phyloP scores from a whole-genome alignment of 768 basidiomycete genomes.

The Mycena filopes region DNA sequence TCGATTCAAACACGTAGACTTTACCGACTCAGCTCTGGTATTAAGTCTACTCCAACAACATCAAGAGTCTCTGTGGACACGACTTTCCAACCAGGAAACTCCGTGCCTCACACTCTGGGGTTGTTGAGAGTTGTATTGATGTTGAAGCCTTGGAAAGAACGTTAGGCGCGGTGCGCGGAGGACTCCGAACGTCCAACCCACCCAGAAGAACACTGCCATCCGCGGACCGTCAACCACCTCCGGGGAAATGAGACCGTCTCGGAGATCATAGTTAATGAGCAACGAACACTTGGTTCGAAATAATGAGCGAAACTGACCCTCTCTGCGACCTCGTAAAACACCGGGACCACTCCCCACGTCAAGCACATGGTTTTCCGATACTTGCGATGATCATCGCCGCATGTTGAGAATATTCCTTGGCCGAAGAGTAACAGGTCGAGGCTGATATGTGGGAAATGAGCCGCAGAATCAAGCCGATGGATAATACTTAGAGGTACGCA shows the following conservation, averaged over 20 bases:
- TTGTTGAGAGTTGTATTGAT: neutral
- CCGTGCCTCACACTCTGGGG: too few species aligned
- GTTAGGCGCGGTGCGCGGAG: neutral
- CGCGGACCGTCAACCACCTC: neutral
- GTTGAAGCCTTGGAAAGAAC: neutral
- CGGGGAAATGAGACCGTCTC: neutral
- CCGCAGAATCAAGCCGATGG: neutral
- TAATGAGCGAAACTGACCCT: too few species aligned
- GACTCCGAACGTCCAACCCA: neutral
- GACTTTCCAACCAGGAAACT: too few species aligned
- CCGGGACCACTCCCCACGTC: conserved; percentile 7
- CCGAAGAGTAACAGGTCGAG: conserved; percentile 1
- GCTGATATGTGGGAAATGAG: neutral
- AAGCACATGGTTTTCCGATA: conserved; percentile 9
- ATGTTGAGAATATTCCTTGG: conserved; percentile 4
- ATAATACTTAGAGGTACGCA: neutral
- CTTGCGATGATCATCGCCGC: conserved; percentile 7
- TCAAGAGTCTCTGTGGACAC: too few species aligned
- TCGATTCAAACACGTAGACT: too few species aligned
- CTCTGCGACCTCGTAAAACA: conserved; percentile 1
- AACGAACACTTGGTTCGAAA: too few species aligned
- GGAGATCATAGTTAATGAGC: neutral
- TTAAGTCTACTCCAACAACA: too few species aligned
- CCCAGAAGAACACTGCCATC: neutral
- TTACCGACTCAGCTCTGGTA: too few species aligned